Conservation (phyloP, 768 basidiomycete species). For the Hypsizygus marmoreus region DNA sequence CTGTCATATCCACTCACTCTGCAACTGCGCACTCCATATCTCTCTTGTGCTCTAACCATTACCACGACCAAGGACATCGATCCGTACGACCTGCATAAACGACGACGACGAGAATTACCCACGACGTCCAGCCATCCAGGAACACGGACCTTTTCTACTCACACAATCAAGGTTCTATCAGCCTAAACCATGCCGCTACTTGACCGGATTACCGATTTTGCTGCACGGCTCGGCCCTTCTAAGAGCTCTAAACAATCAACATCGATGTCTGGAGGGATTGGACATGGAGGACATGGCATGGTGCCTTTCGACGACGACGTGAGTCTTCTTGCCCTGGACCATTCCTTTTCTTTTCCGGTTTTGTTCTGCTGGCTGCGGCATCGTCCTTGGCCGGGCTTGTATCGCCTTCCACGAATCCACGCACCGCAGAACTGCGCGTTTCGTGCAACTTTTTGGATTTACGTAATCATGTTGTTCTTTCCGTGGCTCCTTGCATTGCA, state of each 20-base stretch:
- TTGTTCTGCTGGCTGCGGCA: slow-evolving; percentile 12
- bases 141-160: too few species aligned
- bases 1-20: too few species aligned
- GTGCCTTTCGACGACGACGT: slow-evolving; percentile 77
- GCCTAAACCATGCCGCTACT: slow-evolving; percentile 51
- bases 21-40: too few species aligned
- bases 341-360: slow-evolving; percentile 2
- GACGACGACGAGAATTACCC: too few species aligned
- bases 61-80: too few species aligned
- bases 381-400: slow-evolving; percentile 3
- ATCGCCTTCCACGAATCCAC: slow-evolving; percentile 1
- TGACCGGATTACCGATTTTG: slow-evolving; percentile 56
- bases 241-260: slow-evolving; percentile 39
- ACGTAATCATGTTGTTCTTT: slow-evolving; percentile 52
- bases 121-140: too few species aligned
- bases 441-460: slow-evolving; percentile 24
- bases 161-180: too few species aligned
- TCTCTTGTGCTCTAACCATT: too few species aligned
- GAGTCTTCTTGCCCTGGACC: slow-evolving; percentile 32
- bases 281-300: slow-evolving; percentile 58
- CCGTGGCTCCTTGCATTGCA: slow-evolving; percentile 34
- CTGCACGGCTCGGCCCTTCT: slow-evolving; percentile 48
- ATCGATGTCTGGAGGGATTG: slow-evolving; percentile 58
- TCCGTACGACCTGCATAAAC: too few species aligned
- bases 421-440: slow-evolving; percentile 7